Evolutionary conservation across 2,329 filamentous ascomycete species (phyloP).

Genomic region (Epichloe gansuensis): DNA sequence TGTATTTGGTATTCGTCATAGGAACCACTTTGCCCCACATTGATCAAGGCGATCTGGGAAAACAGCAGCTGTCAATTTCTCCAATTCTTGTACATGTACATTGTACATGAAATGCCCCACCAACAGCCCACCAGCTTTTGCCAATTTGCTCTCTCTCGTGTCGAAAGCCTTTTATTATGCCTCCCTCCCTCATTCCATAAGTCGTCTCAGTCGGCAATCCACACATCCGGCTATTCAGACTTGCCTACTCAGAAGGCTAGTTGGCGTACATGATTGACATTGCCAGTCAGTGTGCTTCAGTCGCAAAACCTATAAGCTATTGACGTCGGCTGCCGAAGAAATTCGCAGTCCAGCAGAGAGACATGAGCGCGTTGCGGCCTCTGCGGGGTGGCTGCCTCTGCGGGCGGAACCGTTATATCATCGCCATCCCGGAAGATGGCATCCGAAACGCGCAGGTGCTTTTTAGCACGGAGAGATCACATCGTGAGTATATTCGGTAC

Average conservation of each 20-base stretch:
- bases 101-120: background rate
- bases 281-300: no score
- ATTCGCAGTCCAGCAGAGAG: background rate
- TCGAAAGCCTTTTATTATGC: background rate
- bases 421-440: constrained; percentile 52
- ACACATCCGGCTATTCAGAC: no score
- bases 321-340: background rate
- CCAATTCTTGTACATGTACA: no score
- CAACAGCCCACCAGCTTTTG: background rate
- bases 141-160: background rate
- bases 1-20: background rate
- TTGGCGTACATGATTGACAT: no score
- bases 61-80: background rate
- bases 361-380: constrained; percentile 37
- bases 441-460: constrained; percentile 52
- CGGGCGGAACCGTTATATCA: constrained; percentile 71
- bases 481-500: constrained; percentile 48
- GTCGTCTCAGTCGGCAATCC: background rate
- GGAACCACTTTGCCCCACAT: constrained; percentile 4
- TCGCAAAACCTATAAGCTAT: background rate
- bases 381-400: constrained; percentile 74
- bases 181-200: background rate
- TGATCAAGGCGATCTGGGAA: background rate
- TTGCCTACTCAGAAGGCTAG: background rate
- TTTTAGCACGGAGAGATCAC: constrained; percentile 58